Evolutionary conservation across 2,329 filamentous ascomycete genomes (phyloP).

Genomic region (Akanthomyces muscarius): DNA sequence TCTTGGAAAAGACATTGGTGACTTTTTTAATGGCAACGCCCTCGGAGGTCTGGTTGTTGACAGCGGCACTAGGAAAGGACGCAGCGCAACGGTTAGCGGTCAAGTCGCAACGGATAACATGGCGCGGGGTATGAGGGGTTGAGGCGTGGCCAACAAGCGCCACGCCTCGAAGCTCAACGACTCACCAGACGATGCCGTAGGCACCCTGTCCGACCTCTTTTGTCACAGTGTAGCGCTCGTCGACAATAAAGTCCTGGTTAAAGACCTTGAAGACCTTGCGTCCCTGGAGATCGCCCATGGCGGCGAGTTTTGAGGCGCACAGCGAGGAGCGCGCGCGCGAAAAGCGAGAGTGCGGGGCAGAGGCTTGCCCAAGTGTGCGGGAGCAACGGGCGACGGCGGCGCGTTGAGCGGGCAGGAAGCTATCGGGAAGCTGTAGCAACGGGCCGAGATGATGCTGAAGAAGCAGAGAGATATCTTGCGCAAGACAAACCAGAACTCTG

Average conservation of each 20-base stretch:
- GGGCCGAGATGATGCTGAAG: not conserved
- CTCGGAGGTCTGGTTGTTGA: slow-evolving; percentile 85
- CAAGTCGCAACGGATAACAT: not conserved
- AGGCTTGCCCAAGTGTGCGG: not conserved
- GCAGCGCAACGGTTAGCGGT: slow-evolving; percentile 1
- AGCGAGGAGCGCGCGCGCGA: slow-evolving; percentile 14
- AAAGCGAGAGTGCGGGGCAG: slow-evolving; percentile 11
- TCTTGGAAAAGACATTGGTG: slow-evolving; percentile 99
- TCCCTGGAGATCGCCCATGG: slow-evolving; percentile 40
- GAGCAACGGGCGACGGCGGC: not conserved
- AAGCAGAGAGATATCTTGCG: not conserved
- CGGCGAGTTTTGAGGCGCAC: slow-evolving; percentile 12
- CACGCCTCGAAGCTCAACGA: slow-evolving; percentile 16
- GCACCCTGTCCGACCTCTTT: slow-evolving; percentile 98
- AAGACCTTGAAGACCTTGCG: slow-evolving; percentile 99
- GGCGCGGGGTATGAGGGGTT: slow-evolving; percentile 19
- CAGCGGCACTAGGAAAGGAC: slow-evolving; percentile 65
- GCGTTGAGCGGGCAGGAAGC: not conserved
- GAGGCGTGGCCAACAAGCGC: not conserved
- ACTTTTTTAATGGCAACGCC: slow-evolving; percentile 99
- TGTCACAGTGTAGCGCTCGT: slow-evolving; percentile 96
- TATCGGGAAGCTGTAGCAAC: not conserved
- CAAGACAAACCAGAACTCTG: not conserved
- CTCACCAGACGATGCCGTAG: slow-evolving; percentile 96
- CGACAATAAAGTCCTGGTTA: slow-evolving; percentile 98